Base-by-base conservation (phyloP, 2,329 filamentous ascomycete genomes). In the Trichophyton simii region DNA sequence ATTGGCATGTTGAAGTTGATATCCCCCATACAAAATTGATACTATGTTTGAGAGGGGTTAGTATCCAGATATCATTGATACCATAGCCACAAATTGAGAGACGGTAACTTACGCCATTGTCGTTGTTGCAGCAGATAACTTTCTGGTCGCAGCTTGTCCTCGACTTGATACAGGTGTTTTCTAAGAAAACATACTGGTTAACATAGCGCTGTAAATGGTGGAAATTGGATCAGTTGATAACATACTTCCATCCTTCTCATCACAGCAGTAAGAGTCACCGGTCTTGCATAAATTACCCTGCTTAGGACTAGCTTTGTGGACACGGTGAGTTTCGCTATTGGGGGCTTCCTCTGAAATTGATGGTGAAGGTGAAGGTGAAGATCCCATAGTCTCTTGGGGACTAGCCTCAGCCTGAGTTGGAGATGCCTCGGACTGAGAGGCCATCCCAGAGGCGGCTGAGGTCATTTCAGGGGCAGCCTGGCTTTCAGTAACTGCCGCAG, bases 1-100 rank as follows among this genome's bases (percentile, higher is more conserved):
- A 65, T 65, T 8, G 63, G 63, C 63, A 65, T 65, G 46, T 65
- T 65, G 58, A 65, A 65, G 36, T 65, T 62, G 41, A 65, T 65
- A 41, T 65, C 60, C 31, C 63, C 63, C 59, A 63, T 62, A 18
- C 63, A 65, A 52, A 65, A 61, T 65, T 65, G 63, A 38, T 50
- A 63, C 63, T 65, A 28, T 34, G 1, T 54, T 54, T 22, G 25
- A 20, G 7, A 58, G 4, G 52, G 1, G 7, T 48, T 20, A 48
- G 25, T 18, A 44, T 20, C 15, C 52, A 15, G 11, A 18, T 31
- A 48, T 42, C 9, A 13, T 4, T 20, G 3, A 59, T 44, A 44
- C 20, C 7, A 25, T 18, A 9, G n/a, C n/a, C n/a, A 15, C 6
- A n/a, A 25, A 52, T 18, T 4, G 7, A 3, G 13, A 54, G 50